A percentile compares a stretch with the other conserved stretches of the same genome.
Evolutionary conservation across 129 eudicot species (phyloP).

Genomic region (Artemisia annua): DNA sequence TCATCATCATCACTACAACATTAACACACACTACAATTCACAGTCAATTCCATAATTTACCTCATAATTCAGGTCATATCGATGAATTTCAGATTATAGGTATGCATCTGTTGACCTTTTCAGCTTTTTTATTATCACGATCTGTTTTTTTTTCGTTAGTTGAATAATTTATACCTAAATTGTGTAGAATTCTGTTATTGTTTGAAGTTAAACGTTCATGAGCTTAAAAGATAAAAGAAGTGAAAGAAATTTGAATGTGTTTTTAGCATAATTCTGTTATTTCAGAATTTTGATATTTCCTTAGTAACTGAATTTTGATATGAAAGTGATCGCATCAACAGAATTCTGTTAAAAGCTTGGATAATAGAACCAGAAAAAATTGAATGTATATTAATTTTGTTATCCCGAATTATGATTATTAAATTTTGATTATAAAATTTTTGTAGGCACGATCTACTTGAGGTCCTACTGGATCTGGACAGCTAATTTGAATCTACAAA

Average conservation of each 20-base stretch:
- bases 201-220: slow-evolving; percentile 9
- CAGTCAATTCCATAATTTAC: no score
- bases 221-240: not conserved
- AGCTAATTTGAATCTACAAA: slow-evolving; percentile 18
- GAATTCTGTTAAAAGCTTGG: no score
- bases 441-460: slow-evolving; percentile 33
- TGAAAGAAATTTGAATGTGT: not conserved
- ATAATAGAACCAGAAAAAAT: no score
- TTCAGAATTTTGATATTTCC: slow-evolving; percentile 6
- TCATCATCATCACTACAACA: slow-evolving; percentile 18
- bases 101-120: slow-evolving; percentile 15
- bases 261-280: slow-evolving; percentile 15
- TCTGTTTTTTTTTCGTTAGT: no score
- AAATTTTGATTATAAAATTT: slow-evolving; percentile 22
- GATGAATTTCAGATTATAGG: slow-evolving; percentile 20
- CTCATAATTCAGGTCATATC: not conserved
- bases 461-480: slow-evolving; percentile 34
- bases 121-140: no score
- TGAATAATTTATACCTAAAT: slow-evolving; percentile 8
- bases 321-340: no score
- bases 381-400: no score
- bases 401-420: not conserved
- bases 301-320: not conserved
- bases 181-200: not conserved
- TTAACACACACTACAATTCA: not conserved